Base-by-base conservation (phyloP, 805 yeast genomes). In the Metschnikowia lachancei region DNA sequence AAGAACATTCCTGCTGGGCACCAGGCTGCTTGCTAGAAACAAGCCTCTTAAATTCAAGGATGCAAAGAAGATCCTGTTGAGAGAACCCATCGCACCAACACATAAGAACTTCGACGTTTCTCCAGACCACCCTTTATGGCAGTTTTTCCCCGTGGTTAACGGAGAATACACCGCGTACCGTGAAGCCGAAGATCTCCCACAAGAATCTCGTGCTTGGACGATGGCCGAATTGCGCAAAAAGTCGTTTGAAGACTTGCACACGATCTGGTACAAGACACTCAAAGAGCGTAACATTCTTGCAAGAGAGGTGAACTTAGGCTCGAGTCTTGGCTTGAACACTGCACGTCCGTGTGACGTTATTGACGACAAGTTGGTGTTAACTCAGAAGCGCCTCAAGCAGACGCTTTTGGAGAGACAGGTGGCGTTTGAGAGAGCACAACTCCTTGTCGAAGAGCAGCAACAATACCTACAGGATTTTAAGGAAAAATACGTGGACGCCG, bases 121-220 rank as follows among this genome's bases (percentile, higher is more conserved):
- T 12, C 92, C 85, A 4, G 86, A 85, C 63, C 99, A 94, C 67
- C 99, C 98, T 26, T 74, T 94, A 53, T 94, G 97, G 96, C 91
- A 87, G 58, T 94, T 94, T 64, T 94, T 92, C 70, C 65, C 69
- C 11, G 62, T 61, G 3, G 76, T 74, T 4, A 62, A 63, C 53
- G 77, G 86, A 33, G 74, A 82, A 47, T 73, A 76, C 57, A 46
- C 55, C 8, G 80, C 82, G 49, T 67, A 86, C 49, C 78, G 97
- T 56, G 62, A 72, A 1, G 66, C 76, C 2, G 78, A 74, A 2
- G 87, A 83, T 18, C 71, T 77, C 41, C 69, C 69, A 30, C 61
- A 65, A 24, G 68, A 72, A 9, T 83, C 94, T 13, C 77, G 96
- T 57, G 71, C 94, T 4, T 94, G 99, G 99, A 69, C 85, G 5